Evolutionary conservation across 2,329 filamentous ascomycete species (phyloP).

Genomic region (Sarocladium strictum): DNA sequence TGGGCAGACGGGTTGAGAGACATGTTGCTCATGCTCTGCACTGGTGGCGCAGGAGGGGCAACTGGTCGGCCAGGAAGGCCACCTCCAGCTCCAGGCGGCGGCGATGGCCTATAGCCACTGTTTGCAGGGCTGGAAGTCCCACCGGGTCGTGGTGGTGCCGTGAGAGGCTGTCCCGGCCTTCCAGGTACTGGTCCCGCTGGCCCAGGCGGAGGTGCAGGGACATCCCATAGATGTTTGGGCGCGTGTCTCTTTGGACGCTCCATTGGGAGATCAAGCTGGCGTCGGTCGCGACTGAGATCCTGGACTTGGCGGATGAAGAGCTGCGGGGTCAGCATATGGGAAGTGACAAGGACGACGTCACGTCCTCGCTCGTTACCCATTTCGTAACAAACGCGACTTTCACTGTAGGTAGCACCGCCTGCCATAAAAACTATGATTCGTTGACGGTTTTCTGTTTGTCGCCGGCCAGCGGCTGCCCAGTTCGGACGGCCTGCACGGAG

Average conservation of each 20-base stretch:
- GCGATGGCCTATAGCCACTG: slow-evolving; percentile 11
- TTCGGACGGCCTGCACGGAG: slow-evolving; percentile 88
- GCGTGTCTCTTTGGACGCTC: slow-evolving; percentile 77
- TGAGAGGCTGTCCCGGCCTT: slow-evolving; percentile 22
- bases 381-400: slow-evolving; percentile 85
- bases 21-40: slow-evolving; percentile 50
- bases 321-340: slow-evolving; percentile 84
- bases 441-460: slow-evolving; percentile 70
- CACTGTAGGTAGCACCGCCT: slow-evolving; percentile 89
- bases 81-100: slow-evolving; percentile 14
- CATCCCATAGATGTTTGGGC: slow-evolving; percentile 80
- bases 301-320: slow-evolving; percentile 78
- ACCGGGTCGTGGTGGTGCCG: slow-evolving; percentile 22
- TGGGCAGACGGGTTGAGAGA: slow-evolving; percentile 33
- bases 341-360: slow-evolving; percentile 84
- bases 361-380: slow-evolving; percentile 64
- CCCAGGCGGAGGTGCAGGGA: slow-evolving; percentile 45
- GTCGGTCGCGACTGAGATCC: slow-evolving; percentile 70
- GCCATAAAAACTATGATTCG: slow-evolving; percentile 92
- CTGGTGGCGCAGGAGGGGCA: slow-evolving; percentile 35
- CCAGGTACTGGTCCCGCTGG: background rate
- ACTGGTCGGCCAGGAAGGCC: slow-evolving; percentile 30
- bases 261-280: slow-evolving; percentile 71
- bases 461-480: slow-evolving; percentile 80
- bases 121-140: slow-evolving; percentile 12